Evolutionary conservation across 768 basidiomycete species (phyloP).

Genomic region (Leucosporidium creatinivorum): DNA sequence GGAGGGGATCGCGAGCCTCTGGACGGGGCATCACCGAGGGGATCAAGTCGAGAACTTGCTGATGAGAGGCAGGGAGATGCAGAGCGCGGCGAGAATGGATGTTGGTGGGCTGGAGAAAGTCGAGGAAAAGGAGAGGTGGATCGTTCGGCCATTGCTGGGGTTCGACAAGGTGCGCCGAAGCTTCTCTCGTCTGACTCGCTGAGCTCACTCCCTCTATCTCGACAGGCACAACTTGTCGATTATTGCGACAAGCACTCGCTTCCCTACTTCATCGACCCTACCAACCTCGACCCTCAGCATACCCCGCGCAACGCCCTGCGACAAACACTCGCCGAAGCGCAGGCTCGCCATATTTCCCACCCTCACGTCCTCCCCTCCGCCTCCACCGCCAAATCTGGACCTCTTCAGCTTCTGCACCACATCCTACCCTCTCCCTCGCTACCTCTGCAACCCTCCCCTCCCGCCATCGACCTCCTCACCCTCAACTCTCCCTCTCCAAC

Average conservation of each 20-base stretch:
- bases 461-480: background rate
- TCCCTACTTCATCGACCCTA: conserved; percentile 5
- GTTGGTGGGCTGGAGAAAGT: background rate
- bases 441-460: background rate
- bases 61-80: background rate
- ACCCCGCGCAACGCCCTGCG: conserved; percentile 6
- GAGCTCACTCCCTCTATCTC: background rate
- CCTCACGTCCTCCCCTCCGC: background rate
- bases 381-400: background rate
- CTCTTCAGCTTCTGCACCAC: background rate
- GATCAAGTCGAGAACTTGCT: conserved; percentile 4
- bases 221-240: background rate
- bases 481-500: background rate
- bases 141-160: background rate
- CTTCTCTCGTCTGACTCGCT: background rate
- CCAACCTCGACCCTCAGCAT: background rate
- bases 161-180: conserved; percentile 2
- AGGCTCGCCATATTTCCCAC: background rate
- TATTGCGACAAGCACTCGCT: background rate
- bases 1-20: background rate
- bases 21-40: conserved; percentile 1
- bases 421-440: too few relatives aligned
- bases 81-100: background rate
- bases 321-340: background rate
- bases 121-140: background rate